Percentiles rank a stretch among this genome's conserved stretches.
These are phyloP conservation scores for Diutina mesorugosa DNA, from an alignment of 1,139 yeast genomes.

Conservation along the genomic window DNA sequence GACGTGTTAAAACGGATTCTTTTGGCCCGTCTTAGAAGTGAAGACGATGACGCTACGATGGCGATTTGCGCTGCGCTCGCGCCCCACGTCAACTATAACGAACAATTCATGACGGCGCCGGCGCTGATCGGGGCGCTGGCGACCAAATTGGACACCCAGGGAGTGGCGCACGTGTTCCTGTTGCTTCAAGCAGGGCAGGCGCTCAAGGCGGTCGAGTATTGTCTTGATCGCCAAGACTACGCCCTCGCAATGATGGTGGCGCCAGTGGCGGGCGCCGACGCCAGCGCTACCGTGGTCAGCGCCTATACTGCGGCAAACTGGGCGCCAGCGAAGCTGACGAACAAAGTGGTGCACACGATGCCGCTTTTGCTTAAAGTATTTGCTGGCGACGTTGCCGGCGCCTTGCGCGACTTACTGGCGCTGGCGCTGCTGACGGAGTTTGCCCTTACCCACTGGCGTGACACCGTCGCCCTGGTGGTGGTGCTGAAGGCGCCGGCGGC, in stretches of 20 bases:
- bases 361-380: conserved; percentile 52
- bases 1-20: conserved; percentile 19
- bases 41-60: conserved; percentile 14
- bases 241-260: conserved; percentile 67
- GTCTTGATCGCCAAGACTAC: conserved; percentile 61
- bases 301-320: conserved; percentile 27
- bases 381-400: conserved; percentile 47
- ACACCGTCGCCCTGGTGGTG: conserved; percentile 31
- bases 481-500: conserved; percentile 24
- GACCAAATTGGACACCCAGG: conserved; percentile 22
- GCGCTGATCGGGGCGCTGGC: conserved; percentile 9
- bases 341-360: conserved; percentile 36
- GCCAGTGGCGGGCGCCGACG: conserved; percentile 47
- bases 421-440: conserved; percentile 33
- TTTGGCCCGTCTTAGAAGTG: conserved; percentile 13
- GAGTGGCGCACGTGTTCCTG: conserved; percentile 20
- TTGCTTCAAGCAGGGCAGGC: conserved; percentile 51
- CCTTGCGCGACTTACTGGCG: conserved; percentile 33
- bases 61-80: background rate
- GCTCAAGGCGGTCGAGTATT: conserved; percentile 50
- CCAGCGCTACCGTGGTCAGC: conserved; percentile 44
- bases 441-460: conserved; percentile 41
- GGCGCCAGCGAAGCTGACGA: conserved; percentile 25
- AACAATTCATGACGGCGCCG: background rate
- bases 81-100: background rate